Percentiles rank a stretch among this genome's conserved stretches.
These are phyloP conservation scores for Plenodomus lindquistii DNA, from an alignment of 2,329 filamentous ascomycete genomes.

Conservation along the genomic window DNA sequence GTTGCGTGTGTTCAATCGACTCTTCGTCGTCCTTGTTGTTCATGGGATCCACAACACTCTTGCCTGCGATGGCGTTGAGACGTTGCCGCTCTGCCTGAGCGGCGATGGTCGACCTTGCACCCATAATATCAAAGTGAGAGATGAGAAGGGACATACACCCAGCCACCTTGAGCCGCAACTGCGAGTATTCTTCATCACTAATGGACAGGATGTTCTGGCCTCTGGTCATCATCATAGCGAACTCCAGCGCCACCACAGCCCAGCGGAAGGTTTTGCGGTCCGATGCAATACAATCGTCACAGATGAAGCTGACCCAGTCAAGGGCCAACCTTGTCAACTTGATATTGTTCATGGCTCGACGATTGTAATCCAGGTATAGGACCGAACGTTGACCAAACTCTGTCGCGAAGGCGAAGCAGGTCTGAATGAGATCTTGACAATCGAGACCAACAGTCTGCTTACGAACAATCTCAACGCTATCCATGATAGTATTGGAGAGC, in stretches of 20 bases:
- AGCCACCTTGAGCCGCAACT: constrained; percentile 82
- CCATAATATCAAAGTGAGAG: constrained; percentile 99
- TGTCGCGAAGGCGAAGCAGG: constrained; percentile 97
- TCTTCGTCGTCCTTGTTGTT: constrained; percentile 79
- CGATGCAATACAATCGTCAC: constrained; percentile 91
- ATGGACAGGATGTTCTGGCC: constrained; percentile 92
- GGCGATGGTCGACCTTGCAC: constrained; percentile 87
- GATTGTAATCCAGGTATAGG: constrained; percentile 92
- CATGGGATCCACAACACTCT: constrained; percentile 78
- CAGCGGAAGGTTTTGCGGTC: constrained; percentile 96
- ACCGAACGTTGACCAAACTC: constrained; percentile 96
- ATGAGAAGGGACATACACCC: constrained; percentile 98
- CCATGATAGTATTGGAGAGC: constrained; percentile 97
- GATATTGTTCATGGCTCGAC: constrained; percentile 94
- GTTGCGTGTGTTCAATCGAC: constrained; percentile 72
- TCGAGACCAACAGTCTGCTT: constrained; percentile 81
- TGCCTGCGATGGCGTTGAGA: constrained; percentile 76
- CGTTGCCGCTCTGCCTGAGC: constrained; percentile 92
- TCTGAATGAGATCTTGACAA: constrained; percentile 95
- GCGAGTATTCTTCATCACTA: constrained; percentile 83
- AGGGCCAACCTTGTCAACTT: constrained; percentile 91
- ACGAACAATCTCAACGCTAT: constrained; percentile 91
- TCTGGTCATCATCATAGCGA: constrained; percentile 95
- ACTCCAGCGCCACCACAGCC: constrained; percentile 93
- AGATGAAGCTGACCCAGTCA: constrained; percentile 98